Conservation (phyloP, 2,329 filamentous ascomycete genomes). For the Fusarium succisae region DNA sequence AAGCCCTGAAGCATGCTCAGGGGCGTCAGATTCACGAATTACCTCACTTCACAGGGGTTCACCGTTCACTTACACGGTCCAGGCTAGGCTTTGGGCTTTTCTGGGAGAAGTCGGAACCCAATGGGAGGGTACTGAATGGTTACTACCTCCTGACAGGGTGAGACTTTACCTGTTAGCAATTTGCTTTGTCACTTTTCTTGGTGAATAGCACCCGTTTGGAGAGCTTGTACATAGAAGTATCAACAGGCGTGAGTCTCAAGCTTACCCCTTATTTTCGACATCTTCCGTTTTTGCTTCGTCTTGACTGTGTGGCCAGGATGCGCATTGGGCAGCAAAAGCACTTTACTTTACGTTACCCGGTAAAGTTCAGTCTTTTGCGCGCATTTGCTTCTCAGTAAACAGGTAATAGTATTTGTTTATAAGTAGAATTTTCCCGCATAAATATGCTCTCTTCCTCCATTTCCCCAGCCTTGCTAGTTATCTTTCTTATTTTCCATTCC, state of each 20-base stretch:
- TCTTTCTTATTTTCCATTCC: conserved; percentile 1
- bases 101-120: conserved; percentile 32
- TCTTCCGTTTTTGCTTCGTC: conserved; percentile 25
- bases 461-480: conserved; percentile 24
- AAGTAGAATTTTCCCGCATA: conserved; percentile 26
- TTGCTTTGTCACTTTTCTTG: conserved; percentile 21
- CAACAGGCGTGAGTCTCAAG: not conserved
- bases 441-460: conserved; percentile 8
- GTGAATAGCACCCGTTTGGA: conserved; percentile 28
- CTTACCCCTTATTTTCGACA: conserved; percentile 27
- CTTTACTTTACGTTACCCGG: conserved; percentile 35
- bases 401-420: conserved; percentile 16
- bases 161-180: conserved; percentile 36
- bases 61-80: conserved; percentile 26
- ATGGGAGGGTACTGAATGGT: conserved; percentile 10
- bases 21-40: conserved; percentile 6
- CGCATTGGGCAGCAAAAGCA: conserved; percentile 45
- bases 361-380: conserved; percentile 18
- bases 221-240: not conserved
- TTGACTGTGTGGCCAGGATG: conserved; percentile 23
- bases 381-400: conserved; percentile 22
- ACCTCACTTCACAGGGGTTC: conserved; percentile 21
- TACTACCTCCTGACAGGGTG: conserved; percentile 42
- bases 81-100: conserved; percentile 8
- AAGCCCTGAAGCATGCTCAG: conserved; percentile 24